These are phyloP conservation scores for Fusarium oligoseptatum DNA, from an alignment of 2,329 filamentous ascomycete species.

Conservation along the genomic window DNA sequence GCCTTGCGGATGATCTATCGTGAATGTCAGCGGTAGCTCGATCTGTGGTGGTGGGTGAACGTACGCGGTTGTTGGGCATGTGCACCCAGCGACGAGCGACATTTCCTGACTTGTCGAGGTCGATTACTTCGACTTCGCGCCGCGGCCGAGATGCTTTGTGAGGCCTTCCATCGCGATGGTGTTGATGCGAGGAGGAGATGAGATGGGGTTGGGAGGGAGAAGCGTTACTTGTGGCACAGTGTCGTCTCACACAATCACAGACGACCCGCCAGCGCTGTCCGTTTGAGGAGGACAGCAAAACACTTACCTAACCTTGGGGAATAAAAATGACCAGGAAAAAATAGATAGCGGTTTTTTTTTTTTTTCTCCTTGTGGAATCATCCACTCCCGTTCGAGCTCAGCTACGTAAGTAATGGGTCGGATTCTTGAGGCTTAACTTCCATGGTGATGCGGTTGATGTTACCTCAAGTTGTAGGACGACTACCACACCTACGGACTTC, in stretches of 20 bases:
- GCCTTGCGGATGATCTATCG: constrained; percentile 41
- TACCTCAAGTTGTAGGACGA: background rate
- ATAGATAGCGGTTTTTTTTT: too few relatives aligned
- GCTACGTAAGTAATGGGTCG: too few relatives aligned
- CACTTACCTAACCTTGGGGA: background rate
- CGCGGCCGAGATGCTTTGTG: constrained; percentile 41
- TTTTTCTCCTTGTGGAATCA: background rate
- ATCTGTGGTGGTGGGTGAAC: background rate
- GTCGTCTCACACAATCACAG: background rate
- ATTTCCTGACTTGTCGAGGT: constrained; percentile 56
- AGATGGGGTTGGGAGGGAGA: background rate
- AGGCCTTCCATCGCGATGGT: constrained; percentile 37
- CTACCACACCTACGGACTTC: background rate
- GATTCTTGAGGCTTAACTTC: background rate
- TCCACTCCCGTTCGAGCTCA: background rate
- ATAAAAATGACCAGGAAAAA: background rate
- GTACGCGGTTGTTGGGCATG: constrained; percentile 43
- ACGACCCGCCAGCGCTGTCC: background rate
- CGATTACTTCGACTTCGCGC: constrained; percentile 50
- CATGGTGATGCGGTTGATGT: background rate
- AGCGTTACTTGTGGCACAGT: background rate
- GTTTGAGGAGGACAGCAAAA: background rate
- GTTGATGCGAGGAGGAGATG: constrained; percentile 6
- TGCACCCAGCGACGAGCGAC: constrained; percentile 53
- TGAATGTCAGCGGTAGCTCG: background rate